phyloP scores from a whole-genome alignment of 805 yeast species.

The Schizosaccharomyces lindneri region DNA sequence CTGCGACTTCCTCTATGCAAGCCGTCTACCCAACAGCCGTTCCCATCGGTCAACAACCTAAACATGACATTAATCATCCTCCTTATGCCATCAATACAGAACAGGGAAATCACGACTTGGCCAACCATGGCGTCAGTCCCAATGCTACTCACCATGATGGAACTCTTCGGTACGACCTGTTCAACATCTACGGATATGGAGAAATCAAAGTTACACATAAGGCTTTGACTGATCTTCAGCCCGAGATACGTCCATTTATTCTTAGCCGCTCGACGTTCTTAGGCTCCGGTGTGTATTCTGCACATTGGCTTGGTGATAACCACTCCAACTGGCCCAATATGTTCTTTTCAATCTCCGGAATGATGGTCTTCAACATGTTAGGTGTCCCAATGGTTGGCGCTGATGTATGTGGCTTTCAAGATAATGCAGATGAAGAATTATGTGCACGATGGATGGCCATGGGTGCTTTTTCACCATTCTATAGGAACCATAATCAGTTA shows the following conservation, averaged over 20 bases:
- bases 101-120: conserved; percentile 7
- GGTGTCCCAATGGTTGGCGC: conserved; percentile 4
- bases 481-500: conserved; percentile 14
- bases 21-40: neutral
- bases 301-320: conserved; percentile 78
- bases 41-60: conserved; percentile 4
- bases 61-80: conserved; percentile 15
- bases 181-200: conserved; percentile 12
- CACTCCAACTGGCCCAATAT: conserved; percentile 58
- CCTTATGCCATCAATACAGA: conserved; percentile 15
- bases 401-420: conserved; percentile 4
- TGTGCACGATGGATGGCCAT: conserved; percentile 16
- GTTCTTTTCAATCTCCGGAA: conserved; percentile 47
- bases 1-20: neutral
- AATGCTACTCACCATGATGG: conserved; percentile 15
- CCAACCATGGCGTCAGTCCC: conserved; percentile 13
- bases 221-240: conserved; percentile 4
- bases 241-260: conserved; percentile 28
- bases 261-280: conserved; percentile 50
- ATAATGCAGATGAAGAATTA: conserved; percentile 10
- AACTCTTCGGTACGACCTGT: conserved; percentile 13
- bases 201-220: conserved; percentile 7
- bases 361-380: conserved; percentile 20
- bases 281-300: conserved; percentile 59
- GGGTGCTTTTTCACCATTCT: conserved; percentile 16